These are phyloP conservation scores for Lactarius psammicola DNA, from an alignment of 768 basidiomycete genomes.

Conservation along the genomic window DNA sequence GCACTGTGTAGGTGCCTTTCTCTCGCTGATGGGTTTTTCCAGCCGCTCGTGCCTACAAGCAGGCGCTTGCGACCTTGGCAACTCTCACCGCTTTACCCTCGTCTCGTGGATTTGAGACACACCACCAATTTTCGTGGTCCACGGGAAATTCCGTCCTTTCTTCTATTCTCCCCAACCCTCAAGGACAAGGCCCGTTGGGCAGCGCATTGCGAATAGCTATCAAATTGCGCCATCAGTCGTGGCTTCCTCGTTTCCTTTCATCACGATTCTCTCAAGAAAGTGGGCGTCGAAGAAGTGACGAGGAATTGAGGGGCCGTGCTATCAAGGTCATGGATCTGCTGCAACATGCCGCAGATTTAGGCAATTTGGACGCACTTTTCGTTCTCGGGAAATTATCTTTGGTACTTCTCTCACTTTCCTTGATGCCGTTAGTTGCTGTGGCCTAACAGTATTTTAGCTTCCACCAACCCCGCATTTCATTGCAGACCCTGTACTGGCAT, in stretches of 20 bases:
- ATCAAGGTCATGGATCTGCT: conserved; percentile 81
- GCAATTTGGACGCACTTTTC: conserved; percentile 70
- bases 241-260: conserved; percentile 45
- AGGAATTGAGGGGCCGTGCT: conserved; percentile 66
- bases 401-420: conserved; percentile 39
- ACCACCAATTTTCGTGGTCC: conserved; percentile 41
- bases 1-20: neutral
- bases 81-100: conserved; percentile 61
- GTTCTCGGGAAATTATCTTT: conserved; percentile 64
- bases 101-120: conserved; percentile 54
- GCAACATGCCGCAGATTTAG: conserved; percentile 77
- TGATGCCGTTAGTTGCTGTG: neutral
- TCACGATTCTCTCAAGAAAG: conserved; percentile 44
- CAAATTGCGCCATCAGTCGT: conserved; percentile 63
- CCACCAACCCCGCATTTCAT: conserved; percentile 69
- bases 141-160: conserved; percentile 51
- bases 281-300: conserved; percentile 50
- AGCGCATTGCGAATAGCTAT: conserved; percentile 64
- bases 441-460: conserved; percentile 45
- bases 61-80: conserved; percentile 66
- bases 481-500: conserved; percentile 60
- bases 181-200: conserved; percentile 76
- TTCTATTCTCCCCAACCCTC: conserved; percentile 64
- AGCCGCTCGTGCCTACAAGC: conserved; percentile 75
- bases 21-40: neutral